phyloP scores from a whole-genome alignment of 2,329 filamentous ascomycete genomes.

The Akanthomyces uredinophilus region DNA sequence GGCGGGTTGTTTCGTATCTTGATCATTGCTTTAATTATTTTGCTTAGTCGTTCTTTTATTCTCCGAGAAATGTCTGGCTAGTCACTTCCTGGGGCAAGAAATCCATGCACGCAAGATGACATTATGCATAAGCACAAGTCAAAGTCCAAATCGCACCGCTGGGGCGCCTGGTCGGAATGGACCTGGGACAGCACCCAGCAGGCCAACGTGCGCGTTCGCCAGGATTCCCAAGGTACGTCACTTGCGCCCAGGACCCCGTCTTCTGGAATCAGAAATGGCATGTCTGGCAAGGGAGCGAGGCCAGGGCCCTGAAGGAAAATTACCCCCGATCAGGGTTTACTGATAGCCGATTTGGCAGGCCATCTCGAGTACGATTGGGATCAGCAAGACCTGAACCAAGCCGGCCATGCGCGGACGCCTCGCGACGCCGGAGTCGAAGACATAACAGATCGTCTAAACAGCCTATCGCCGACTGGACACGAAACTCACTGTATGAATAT shows the following conservation, averaged over 20 bases:
- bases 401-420: slow-evolving; percentile 20
- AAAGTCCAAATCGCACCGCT: slow-evolving; percentile 24
- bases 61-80: neutral
- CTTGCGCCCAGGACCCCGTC: neutral
- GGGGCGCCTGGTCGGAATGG: slow-evolving; percentile 26
- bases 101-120: slow-evolving; percentile 20
- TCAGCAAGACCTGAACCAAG: slow-evolving; percentile 12
- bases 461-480: slow-evolving; percentile 18
- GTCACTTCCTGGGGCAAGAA: neutral
- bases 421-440: slow-evolving; percentile 23
- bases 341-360: slow-evolving; percentile 18
- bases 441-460: slow-evolving; percentile 21
- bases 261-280: neutral
- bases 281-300: neutral
- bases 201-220: slow-evolving; percentile 23
- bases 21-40: neutral
- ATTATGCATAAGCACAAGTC: slow-evolving; percentile 27
- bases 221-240: slow-evolving; percentile 22
- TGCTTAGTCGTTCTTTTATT: neutral
- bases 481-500: slow-evolving; percentile 21
- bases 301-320: too few relatives aligned
- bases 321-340: neutral
- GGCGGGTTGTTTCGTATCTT: neutral
- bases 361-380: slow-evolving; percentile 24
- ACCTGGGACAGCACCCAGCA: slow-evolving; percentile 19